Conservation (phyloP, 805 yeast species). For the Yamadazyma sp. region DNA sequence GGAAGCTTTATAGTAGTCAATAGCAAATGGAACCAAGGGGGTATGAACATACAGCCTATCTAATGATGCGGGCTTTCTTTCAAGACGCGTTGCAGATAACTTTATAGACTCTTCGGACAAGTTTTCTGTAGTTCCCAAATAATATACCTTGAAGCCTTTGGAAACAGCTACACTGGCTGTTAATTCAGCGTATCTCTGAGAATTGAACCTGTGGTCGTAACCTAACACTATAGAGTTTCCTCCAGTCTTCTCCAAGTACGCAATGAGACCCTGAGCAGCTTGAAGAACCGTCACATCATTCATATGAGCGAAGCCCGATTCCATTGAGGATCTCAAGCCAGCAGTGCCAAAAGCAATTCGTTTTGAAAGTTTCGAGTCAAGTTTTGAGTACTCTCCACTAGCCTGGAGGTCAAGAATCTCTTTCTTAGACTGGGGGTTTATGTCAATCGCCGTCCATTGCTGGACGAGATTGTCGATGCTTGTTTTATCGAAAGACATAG, state of each 20-base stretch:
- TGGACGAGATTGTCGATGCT: slow-evolving; percentile 26
- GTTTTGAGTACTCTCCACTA: slow-evolving; percentile 36
- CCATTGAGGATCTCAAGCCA: slow-evolving; percentile 85
- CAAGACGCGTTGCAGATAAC: background rate
- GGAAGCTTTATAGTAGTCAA: slow-evolving; percentile 59
- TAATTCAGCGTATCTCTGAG: slow-evolving; percentile 74
- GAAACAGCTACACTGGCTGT: slow-evolving; percentile 72
- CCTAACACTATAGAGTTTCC: slow-evolving; percentile 66
- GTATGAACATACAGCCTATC: slow-evolving; percentile 56
- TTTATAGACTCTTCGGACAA: slow-evolving; percentile 29
- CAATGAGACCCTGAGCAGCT: slow-evolving; percentile 81
- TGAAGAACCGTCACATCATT: slow-evolving; percentile 86
- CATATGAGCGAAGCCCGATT: slow-evolving; percentile 87
- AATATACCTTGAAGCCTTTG: slow-evolving; percentile 69
- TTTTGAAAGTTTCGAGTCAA: slow-evolving; percentile 51
- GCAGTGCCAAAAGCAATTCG: slow-evolving; percentile 91
- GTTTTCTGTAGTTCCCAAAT: slow-evolving; percentile 41
- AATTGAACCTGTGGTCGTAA: slow-evolving; percentile 86
- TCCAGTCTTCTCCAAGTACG: slow-evolving; percentile 37
- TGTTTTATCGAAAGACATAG: too few species aligned
- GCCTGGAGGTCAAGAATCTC: slow-evolving; percentile 53
- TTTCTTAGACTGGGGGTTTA: slow-evolving; percentile 46
- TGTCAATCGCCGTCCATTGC: slow-evolving; percentile 38
- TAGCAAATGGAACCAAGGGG: slow-evolving; percentile 88
- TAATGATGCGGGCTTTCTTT: background rate